Base-by-base conservation (phyloP, 345 rosid genomes). In the Turnera subulata region DNA sequence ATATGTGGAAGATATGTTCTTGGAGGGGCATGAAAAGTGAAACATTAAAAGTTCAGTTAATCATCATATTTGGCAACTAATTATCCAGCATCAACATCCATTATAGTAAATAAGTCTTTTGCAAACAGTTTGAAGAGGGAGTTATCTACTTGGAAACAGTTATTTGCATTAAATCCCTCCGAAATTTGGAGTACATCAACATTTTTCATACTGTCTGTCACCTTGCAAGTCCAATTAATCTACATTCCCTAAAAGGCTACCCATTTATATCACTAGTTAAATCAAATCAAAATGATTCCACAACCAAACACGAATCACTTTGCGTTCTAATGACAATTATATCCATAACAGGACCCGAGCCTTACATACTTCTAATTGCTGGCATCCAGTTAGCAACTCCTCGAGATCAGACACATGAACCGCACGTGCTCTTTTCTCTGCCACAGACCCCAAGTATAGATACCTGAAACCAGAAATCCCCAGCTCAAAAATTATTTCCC, bases 281-380 rank as follows among this genome's bases (percentile, higher is more conserved):
- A 4, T 15, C 7, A 42, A 42, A 11, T 5, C 45, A 0, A 11
- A 11, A 13, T 11, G 5, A 15, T 13, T 16, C 45, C 45, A 4
- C 14, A 16, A 4, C 4, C 5, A 42, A 16, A 42, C 12, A 5
- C 15, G 5, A 16, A 16, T 42, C 1, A 37, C 8, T 9, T 37
- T 37, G 8, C 13, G 40, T 37, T 13, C 8, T 9, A 9, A 37
- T 7, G 8, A 7, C 40, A 37, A 37, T 37, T 7, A 37, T 16
- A 8, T 42, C n/a, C 4, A 11, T 42, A 15, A 13, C 14, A 0
- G 12, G 14, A 13, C n/a, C 22, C 51, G 6, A 21, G 14, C 10
- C 90, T 85, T 84, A n/a, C n/a, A n/a, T n/a, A 91, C 98, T 86
- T 92, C 96, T 75, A 92, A 79, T 58, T 70, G 81, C 12, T 76